Conservation (phyloP, 169 alveolate genomes). For the Plasmodium reichenowi region DNA sequence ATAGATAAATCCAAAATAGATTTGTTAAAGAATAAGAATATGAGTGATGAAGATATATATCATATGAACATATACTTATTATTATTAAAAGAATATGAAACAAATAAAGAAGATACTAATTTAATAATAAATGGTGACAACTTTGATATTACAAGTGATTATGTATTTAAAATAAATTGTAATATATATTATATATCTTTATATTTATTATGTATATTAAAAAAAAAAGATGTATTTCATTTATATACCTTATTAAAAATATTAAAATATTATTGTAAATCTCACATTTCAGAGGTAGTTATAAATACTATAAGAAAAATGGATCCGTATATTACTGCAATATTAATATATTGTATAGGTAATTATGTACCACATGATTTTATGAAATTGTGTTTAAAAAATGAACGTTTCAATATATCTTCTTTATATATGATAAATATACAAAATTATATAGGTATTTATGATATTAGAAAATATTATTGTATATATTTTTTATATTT, state of each 20-base stretch:
- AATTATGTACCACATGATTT: constrained; percentile 67
- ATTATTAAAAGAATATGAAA: not conserved
- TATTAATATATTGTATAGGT: constrained; percentile 66
- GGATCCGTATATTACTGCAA: constrained; percentile 76
- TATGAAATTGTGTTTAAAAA: constrained; percentile 38
- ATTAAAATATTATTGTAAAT: constrained; percentile 37
- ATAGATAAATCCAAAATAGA: not conserved
- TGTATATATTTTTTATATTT: constrained; percentile 69
- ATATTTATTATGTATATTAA: constrained; percentile 56
- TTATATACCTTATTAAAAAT: constrained; percentile 46
- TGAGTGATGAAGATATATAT: constrained; percentile 20
- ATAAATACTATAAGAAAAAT: constrained; percentile 58
- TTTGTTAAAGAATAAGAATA: constrained; percentile 13
- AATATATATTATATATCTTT: constrained; percentile 58
- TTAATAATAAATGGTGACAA: too few species aligned
- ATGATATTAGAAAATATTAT: constrained; percentile 69
- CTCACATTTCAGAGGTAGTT: constrained; percentile 60
- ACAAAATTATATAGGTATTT: constrained; percentile 75
- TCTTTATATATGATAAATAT: constrained; percentile 71
- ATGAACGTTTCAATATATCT: constrained; percentile 34
- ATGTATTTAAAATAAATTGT: constrained; percentile 60
- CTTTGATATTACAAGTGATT: constrained; percentile 65
- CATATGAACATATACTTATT: constrained; percentile 16
- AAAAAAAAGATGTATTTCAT: constrained; percentile 54
- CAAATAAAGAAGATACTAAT: not conserved